Evolutionary conservation across 441 rosid genomes (phyloP), one percentile per base, ranked within the genome.

Genomic region (Gossypium armourianum): DNA sequence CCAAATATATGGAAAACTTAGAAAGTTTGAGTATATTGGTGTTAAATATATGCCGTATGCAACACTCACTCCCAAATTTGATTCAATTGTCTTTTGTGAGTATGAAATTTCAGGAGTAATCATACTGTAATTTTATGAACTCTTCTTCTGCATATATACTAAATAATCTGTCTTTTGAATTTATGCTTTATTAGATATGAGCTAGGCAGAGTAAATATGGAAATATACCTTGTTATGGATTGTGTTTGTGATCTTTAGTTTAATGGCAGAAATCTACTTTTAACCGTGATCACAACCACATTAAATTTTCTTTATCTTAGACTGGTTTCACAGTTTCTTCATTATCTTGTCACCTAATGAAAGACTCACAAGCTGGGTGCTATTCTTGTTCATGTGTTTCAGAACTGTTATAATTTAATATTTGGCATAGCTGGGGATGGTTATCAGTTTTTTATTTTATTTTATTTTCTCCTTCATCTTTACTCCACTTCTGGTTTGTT

Each of bases 261-360:
- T 64, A 45, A 23, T n/a, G 29, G 36, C 1, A 21, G 17, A 19
- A 2, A 45, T 64, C 52, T 43, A 4, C 4, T 63, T 43, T 12
- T 5, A 20, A 43, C 54, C 20, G 10, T 5, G 4, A 43, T 29
- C 4, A 93, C 87, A 77, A 21, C 77, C 7, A 8, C 15, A 6
- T 66, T 13, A 49, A 66, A 49, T 17, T 66, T 49, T 24, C 19
- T 36, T 16, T 17, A 43, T 10, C 19, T 19, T 40, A 43, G 8
- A 43, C 3, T 21, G 68, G 1, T 62, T 62, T 40, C 23, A 24
- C 19, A 15, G 59, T 17, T 20, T 24, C 70, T 50, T 66, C 12
- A 16, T 23, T 50, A 16, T 28, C 50, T 16, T 29, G 9, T 19
- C 49, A 10, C 28, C 19, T 64, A 26, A 20, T 64, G 10, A 12